Evolutionary conservation across 2,329 filamentous ascomycete species (phyloP).

Genomic region (Microdochium bolleyi): DNA sequence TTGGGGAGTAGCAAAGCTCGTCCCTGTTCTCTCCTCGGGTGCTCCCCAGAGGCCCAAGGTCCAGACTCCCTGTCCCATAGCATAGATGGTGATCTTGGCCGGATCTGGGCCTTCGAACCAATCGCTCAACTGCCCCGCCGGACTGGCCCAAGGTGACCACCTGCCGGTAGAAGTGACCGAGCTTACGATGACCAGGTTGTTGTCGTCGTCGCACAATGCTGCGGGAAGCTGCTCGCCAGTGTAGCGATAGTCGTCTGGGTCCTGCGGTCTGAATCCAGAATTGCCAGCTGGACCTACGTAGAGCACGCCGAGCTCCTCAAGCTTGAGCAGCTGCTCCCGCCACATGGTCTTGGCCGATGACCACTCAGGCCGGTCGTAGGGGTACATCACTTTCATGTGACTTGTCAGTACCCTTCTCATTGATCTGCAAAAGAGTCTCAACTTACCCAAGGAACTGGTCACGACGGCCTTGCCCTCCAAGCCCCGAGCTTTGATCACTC

Average conservation of each 20-base stretch:
- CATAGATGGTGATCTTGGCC: background rate
- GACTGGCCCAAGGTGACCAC: background rate
- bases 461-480: too few species aligned
- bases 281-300: background rate
- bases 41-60: background rate
- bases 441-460: too few species aligned
- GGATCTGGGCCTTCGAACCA: background rate
- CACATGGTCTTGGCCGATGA: background rate
- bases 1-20: background rate
- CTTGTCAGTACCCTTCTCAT: too few species aligned
- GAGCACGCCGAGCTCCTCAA: background rate
- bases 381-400: background rate
- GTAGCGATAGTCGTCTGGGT: background rate
- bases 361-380: background rate
- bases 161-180: background rate
- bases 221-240: background rate
- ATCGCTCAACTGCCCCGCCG: background rate
- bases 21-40: background rate
- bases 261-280: background rate
- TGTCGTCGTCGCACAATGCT: background rate
- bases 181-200: background rate
- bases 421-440: too few species aligned
- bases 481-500: too few species aligned
- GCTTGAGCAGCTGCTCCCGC: background rate
- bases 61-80: background rate